Percentiles rank a stretch among this genome's conserved stretches.
Evolutionary conservation across 257 asterid genomes (phyloP).

Genomic region (Solanum medicagineum): DNA sequence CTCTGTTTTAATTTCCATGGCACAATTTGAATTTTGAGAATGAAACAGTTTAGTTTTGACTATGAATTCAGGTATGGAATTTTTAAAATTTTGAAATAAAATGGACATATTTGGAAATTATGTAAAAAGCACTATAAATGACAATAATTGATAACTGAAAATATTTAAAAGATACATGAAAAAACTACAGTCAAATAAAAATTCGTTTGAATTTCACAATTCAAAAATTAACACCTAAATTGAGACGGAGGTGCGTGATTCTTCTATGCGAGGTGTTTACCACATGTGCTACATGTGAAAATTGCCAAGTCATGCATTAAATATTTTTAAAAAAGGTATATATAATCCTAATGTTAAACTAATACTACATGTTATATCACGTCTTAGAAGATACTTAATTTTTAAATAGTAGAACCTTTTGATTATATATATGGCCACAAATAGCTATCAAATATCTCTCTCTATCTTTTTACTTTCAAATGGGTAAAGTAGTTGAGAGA

Average conservation of each 20-base stretch:
- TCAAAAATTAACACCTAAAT: not conserved
- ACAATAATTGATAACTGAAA: no score
- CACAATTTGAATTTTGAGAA: no score
- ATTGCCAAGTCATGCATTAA: not conserved
- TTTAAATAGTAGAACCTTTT: not conserved
- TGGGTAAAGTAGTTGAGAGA: not conserved
- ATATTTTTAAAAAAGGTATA: not conserved
- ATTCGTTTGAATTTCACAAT: rapidly evolving
- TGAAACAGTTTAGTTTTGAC: no score
- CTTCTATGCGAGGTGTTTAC: not conserved
- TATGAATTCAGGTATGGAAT: no score
- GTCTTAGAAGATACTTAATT: not conserved
- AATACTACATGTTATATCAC: not conserved
- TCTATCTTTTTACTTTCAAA: not conserved
- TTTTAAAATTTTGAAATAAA: rapidly evolving
- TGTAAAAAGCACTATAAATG: rapidly evolving
- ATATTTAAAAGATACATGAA: not conserved
- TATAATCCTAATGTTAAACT: not conserved
- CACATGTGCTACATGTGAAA: not conserved
- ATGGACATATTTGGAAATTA: rapidly evolving
- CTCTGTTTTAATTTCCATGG: no score
- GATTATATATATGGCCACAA: not conserved
- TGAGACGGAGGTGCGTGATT: not conserved
- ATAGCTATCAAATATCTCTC: not conserved
- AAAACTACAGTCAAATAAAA: no score